Evolutionary conservation across 2,329 filamentous ascomycete genomes (phyloP).

Genomic region (Phyllosticta citrichinensis): DNA sequence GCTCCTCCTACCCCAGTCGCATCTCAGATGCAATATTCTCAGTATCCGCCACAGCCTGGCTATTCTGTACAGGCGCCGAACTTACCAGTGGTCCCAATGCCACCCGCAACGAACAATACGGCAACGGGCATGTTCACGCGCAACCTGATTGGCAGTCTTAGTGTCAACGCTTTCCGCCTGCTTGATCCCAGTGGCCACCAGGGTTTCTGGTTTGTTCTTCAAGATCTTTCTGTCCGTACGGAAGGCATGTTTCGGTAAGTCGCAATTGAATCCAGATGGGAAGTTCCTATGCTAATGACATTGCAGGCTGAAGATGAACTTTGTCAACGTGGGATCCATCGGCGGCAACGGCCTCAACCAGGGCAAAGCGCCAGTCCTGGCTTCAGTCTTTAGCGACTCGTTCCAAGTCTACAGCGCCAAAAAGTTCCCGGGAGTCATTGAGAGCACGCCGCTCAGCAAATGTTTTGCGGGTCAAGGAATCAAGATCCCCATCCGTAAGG

Average conservation of each 20-base stretch:
- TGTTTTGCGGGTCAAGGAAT: slow-evolving; percentile 89
- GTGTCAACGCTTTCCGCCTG: slow-evolving; percentile 78
- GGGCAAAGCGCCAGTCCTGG: slow-evolving; percentile 69
- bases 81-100: slow-evolving; percentile 11
- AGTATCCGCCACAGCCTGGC: slow-evolving; percentile 3
- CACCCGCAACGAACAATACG: slow-evolving; percentile 24
- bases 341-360: slow-evolving; percentile 51
- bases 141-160: slow-evolving; percentile 86
- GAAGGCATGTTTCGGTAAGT: slow-evolving; percentile 80
- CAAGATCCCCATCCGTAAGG: slow-evolving; percentile 93
- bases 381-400: slow-evolving; percentile 73
- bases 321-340: slow-evolving; percentile 67
- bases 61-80: slow-evolving; percentile 13
- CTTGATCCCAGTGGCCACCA: slow-evolving; percentile 69
- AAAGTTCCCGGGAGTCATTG: slow-evolving; percentile 95
- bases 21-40: slow-evolving; percentile 9
- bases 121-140: slow-evolving; percentile 83
- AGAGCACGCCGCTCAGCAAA: slow-evolving; percentile 84
- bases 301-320: slow-evolving; percentile 56
- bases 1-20: slow-evolving; percentile 2
- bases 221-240: slow-evolving; percentile 88
- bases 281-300: background rate
- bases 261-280: background rate
- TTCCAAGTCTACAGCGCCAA: slow-evolving; percentile 96
- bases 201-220: slow-evolving; percentile 93